phyloP scores from a whole-genome alignment of 768 basidiomycete genomes.

The Aureoboletus auriporus region DNA sequence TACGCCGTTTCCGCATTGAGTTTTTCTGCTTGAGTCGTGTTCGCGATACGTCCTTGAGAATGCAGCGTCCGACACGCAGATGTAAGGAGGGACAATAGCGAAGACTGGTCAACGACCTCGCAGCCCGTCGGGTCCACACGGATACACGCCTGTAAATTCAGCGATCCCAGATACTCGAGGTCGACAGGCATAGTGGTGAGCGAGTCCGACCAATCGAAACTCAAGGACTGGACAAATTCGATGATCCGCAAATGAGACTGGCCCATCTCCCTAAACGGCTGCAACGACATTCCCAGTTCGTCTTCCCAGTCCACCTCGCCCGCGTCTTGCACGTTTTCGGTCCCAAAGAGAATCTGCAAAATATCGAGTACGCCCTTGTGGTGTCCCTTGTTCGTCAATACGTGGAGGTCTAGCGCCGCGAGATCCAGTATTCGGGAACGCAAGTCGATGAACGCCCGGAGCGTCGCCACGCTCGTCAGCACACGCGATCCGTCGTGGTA shows the following conservation, averaged over 20 bases:
- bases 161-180: constrained; percentile 57
- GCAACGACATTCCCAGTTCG: constrained; percentile 33
- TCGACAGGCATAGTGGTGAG: constrained; percentile 54
- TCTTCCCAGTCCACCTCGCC: constrained; percentile 38
- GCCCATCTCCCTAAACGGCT: constrained; percentile 65
- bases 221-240: constrained; percentile 82
- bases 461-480: constrained; percentile 59
- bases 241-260: constrained; percentile 85
- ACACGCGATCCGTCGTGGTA: constrained; percentile 72
- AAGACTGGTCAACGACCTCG: constrained; percentile 74
- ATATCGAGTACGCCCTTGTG: constrained; percentile 69
- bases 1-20: constrained; percentile 67
- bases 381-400: constrained; percentile 75
- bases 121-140: constrained; percentile 69
- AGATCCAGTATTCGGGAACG: constrained; percentile 85
- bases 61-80: constrained; percentile 59
- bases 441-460: constrained; percentile 75
- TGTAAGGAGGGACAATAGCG: constrained; percentile 67
- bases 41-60: constrained; percentile 61
- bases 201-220: constrained; percentile 85
- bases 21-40: constrained; percentile 58
- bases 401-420: constrained; percentile 83
- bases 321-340: constrained; percentile 46
- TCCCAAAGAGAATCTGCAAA: constrained; percentile 78
- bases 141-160: constrained; percentile 70